Conservation (phyloP, 345 rosid genomes). For the Eucalyptus pauciflora region DNA sequence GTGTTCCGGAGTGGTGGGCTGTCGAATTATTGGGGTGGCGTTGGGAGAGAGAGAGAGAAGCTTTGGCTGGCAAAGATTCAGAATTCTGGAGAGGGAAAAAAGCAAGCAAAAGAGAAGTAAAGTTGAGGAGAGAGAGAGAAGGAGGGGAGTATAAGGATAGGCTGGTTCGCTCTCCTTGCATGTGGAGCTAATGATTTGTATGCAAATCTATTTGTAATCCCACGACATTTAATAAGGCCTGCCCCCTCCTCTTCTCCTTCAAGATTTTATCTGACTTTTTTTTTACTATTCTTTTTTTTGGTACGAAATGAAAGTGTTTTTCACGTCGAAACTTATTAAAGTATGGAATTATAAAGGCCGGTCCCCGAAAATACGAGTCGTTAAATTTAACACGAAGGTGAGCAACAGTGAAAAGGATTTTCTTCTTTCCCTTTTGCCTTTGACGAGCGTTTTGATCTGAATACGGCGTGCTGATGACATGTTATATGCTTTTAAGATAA, state of each 20-base stretch:
- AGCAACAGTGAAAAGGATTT: neutral
- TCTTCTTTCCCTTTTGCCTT: neutral
- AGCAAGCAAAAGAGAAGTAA: neutral
- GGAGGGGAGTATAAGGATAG: neutral
- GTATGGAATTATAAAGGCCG: neutral
- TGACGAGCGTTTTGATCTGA: neutral
- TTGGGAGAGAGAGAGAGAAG: neutral
- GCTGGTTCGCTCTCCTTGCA: neutral
- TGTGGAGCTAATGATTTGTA: neutral
- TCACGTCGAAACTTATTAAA: too few species aligned
- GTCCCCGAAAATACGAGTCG: accelerated
- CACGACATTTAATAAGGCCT: neutral
- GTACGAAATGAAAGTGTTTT: too few species aligned
- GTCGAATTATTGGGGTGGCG: neutral
- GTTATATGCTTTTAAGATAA: neutral
- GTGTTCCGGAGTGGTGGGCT: neutral
- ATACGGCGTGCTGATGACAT: neutral
- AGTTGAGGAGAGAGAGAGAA: neutral
- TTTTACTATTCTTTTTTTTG: too few species aligned
- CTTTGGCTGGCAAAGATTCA: slow-evolving; percentile 8
- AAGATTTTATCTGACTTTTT: neutral
- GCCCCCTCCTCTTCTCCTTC: neutral
- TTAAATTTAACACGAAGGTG: neutral
- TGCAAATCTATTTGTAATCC: neutral
- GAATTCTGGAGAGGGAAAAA: slow-evolving; percentile 16